Percentiles rank a stretch among this genome's conserved stretches.
Evolutionary conservation across 495 filamentous ascomycete genomes (phyloP).

Genomic region (Penicillium egyptiacum): DNA sequence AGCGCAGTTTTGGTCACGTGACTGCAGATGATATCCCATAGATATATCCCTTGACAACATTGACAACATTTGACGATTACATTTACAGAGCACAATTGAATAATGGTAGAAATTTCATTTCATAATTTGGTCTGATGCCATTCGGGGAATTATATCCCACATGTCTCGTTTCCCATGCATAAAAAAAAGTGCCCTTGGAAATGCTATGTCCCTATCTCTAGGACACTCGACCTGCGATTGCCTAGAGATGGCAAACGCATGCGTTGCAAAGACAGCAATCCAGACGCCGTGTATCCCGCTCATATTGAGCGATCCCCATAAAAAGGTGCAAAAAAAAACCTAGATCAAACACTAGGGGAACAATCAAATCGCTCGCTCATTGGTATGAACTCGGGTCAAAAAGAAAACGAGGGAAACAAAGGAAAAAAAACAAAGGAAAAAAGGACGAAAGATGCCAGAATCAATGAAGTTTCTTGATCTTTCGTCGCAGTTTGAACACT

Average conservation of each 20-base stretch:
- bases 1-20: conserved; percentile 34
- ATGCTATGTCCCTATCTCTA: conserved; percentile 1
- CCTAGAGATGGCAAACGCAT: conserved; percentile 2
- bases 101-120: conserved; percentile 5
- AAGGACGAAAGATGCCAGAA: conserved; percentile 2
- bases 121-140: conserved; percentile 5
- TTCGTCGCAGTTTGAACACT: conserved; percentile 46
- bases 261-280: conserved; percentile 7
- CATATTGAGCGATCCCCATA: conserved; percentile 8
- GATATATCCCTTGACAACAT: not conserved
- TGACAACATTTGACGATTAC: not conserved
- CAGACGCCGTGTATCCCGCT: conserved; percentile 11
- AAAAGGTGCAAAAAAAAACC: conserved; percentile 10
- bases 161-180: conserved; percentile 12
- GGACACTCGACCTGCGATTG: conserved; percentile 12
- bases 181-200: conserved; percentile 1
- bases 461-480: conserved; percentile 34
- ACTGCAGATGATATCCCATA: not conserved
- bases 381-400: conserved; percentile 5
- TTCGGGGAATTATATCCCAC: conserved; percentile 4
- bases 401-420: conserved; percentile 1
- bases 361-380: conserved; percentile 16
- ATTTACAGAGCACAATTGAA: not conserved
- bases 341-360: conserved; percentile 6
- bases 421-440: conserved; percentile 5